Base-by-base conservation (phyloP, 306 rosid species). In the Glycine soja region DNA sequence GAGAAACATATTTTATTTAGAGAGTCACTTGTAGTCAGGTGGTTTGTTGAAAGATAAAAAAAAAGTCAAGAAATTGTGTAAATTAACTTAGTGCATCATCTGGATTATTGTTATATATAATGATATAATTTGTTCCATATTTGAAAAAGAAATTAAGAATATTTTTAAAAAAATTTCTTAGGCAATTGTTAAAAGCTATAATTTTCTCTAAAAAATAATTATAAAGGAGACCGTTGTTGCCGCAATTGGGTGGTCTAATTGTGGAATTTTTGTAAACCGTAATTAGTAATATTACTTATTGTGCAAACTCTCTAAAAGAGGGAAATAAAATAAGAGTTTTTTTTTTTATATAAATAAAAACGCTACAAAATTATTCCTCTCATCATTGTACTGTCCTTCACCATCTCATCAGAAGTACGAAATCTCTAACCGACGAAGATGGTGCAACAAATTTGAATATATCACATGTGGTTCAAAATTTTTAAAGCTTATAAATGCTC, bases 341-440 rank as follows among this genome's bases (percentile, higher is more conserved):
- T 24, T 24, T 24, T 30, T 51, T 72, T 52, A 10, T 71, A 0
- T 24, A 15, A 24, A 7, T 16, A 0, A 40, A 52, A 24, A 15
- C 13, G 48, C 80, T 16, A 66, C 86, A 32, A 42, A 47, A 77
- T 14, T 71, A 76, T 82, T 82, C 84, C 58, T 70, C 76, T 79
- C 84, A 72, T 82, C 62, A 45, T 80, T 74, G 79, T 75, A 32
- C 46, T 56, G 62, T 75, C 53, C 52, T 8, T 69, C 47, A 61
- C 65, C 65, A 73, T 83, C 82, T 81, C 80, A 66, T 77, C 80
- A 1, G 16, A 16, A 14, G 78, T 71, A 84, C 65, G 72, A 72
- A 48, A 61, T 76, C 61, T 40, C 46, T 15, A 58, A 63, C 64
- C 10, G 57, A 70, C 74, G 38, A 46, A 70, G 11, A 70, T 46